Evolutionary conservation across 208 protist genomes (phyloP).

Genomic region (Trypanosoma cruzi): DNA sequence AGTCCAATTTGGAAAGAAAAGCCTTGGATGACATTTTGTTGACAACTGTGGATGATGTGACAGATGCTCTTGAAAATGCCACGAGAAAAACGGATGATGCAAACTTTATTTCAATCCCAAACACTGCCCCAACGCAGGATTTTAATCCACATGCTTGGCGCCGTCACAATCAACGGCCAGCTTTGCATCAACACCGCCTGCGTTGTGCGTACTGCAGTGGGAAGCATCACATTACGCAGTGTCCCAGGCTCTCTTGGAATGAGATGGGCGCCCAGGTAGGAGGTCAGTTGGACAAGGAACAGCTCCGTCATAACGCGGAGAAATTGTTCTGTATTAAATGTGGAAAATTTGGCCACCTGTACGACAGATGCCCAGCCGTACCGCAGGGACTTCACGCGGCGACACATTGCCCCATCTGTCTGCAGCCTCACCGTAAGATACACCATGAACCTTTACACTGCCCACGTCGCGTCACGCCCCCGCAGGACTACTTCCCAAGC

Average conservation of each 20-base stretch:
- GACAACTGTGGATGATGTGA: constrained; percentile 27
- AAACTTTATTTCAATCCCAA: constrained; percentile 53
- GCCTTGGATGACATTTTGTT: not conserved
- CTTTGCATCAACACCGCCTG: constrained; percentile 55
- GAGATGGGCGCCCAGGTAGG: not conserved
- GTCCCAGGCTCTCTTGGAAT: constrained; percentile 39
- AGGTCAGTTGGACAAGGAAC: constrained; percentile 2
- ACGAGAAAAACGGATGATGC: not conserved
- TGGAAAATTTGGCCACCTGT: constrained; percentile 57
- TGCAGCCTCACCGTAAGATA: constrained; percentile 19
- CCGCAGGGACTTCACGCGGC: constrained; percentile 43
- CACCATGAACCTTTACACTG: constrained; percentile 51
- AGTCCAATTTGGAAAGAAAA: not conserved
- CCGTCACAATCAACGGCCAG: constrained; percentile 47
- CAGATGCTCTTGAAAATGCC: constrained; percentile 4
- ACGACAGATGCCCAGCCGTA: constrained; percentile 36
- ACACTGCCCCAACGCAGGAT: constrained; percentile 39
- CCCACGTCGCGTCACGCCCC: constrained; percentile 48
- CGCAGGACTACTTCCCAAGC: constrained; percentile 33
- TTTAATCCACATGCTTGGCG: constrained; percentile 49
- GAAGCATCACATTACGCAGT: constrained; percentile 73
- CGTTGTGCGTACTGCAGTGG: constrained; percentile 86
- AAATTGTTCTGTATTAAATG: constrained; percentile 73
- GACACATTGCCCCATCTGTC: constrained; percentile 66
- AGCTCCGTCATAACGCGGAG: constrained; percentile 11